Percentiles rank a stretch among this genome's conserved stretches.
Conservation (phyloP, 2,329 filamentous ascomycete genomes). For the Emergomyces pasteurianus region DNA sequence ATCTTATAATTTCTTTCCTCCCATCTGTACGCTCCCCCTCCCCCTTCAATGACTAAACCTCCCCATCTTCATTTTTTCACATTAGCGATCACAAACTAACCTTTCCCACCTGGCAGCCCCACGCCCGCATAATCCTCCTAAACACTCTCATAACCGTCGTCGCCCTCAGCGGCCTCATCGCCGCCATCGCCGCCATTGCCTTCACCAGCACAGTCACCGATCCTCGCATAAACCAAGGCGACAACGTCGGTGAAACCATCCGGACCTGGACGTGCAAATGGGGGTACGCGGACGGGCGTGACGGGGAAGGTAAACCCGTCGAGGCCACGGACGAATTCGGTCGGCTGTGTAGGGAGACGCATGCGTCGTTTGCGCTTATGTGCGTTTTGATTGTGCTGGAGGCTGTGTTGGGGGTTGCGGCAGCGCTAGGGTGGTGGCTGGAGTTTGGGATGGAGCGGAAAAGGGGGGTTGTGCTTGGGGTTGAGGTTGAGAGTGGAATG, state of each 20-base stretch:
- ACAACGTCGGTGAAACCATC: slow-evolving; percentile 25
- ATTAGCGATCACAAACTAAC: not conserved
- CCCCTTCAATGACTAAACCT: not conserved
- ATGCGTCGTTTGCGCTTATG: slow-evolving; percentile 25
- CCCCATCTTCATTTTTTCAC: not conserved
- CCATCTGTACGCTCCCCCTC: slow-evolving; percentile 22
- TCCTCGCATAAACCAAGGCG: slow-evolving; percentile 18
- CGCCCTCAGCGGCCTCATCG: slow-evolving; percentile 25
- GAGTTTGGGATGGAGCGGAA: slow-evolving; percentile 19
- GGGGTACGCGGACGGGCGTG: slow-evolving; percentile 14
- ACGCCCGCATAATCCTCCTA: slow-evolving; percentile 23
- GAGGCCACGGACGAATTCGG: slow-evolving; percentile 25
- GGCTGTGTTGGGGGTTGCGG: slow-evolving; percentile 21
- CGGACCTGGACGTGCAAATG: slow-evolving; percentile 33
- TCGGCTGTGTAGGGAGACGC: slow-evolving; percentile 26
- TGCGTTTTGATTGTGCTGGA: slow-evolving; percentile 24
- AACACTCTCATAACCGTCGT: slow-evolving; percentile 24
- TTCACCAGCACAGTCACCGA: slow-evolving; percentile 22
- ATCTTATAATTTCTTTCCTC: slow-evolving; percentile 21
- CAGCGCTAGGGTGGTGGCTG: slow-evolving; percentile 21
- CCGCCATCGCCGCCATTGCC: slow-evolving; percentile 21
- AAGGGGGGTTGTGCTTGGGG: slow-evolving; percentile 11
- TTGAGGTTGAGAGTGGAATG: not conserved
- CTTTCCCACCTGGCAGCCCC: slow-evolving; percentile 17
- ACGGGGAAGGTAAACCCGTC: slow-evolving; percentile 9